Conservation (phyloP, 169 alveolate species). For the Plasmodium vivax region DNA sequence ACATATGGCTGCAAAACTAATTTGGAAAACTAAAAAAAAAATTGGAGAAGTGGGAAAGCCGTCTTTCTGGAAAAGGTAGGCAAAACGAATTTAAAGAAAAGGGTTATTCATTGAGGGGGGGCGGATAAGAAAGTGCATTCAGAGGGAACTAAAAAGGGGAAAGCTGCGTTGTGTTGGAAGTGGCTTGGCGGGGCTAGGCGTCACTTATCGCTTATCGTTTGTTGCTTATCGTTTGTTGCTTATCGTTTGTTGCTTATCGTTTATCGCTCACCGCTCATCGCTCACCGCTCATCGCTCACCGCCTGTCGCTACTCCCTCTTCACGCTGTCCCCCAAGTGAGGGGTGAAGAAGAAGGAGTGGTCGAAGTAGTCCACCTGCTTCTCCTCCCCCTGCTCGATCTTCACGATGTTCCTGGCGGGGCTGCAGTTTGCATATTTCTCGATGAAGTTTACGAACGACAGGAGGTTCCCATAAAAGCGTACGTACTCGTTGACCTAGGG, state of each 20-base stretch:
- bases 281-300: background rate
- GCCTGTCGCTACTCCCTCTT: constrained; percentile 24
- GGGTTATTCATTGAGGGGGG: background rate
- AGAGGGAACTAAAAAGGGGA: background rate
- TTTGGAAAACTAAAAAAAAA: constrained; percentile 1
- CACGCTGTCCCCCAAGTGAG: constrained; percentile 21
- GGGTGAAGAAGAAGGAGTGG: constrained; percentile 37
- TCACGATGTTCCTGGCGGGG: constrained; percentile 31
- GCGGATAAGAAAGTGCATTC: background rate
- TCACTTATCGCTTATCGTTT: too few species aligned
- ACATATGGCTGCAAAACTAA: background rate
- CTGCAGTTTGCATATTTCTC: constrained; percentile 24
- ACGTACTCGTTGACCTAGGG: constrained; percentile 56
- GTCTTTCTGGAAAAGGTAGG: background rate
- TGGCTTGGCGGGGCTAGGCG: background rate
- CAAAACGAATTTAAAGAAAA: background rate
- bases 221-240: too few species aligned
- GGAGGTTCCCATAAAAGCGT: constrained; percentile 63
- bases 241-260: too few species aligned
- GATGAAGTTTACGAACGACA: constrained; percentile 66
- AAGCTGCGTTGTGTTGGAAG: background rate
- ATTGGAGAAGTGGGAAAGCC: background rate
- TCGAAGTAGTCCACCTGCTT: constrained; percentile 28
- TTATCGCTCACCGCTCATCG: too few species aligned
- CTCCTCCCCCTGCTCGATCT: constrained; percentile 33